These are phyloP conservation scores for Blastobotrys chiropterorum DNA, from an alignment of 805 yeast species.

Conservation along the genomic window DNA sequence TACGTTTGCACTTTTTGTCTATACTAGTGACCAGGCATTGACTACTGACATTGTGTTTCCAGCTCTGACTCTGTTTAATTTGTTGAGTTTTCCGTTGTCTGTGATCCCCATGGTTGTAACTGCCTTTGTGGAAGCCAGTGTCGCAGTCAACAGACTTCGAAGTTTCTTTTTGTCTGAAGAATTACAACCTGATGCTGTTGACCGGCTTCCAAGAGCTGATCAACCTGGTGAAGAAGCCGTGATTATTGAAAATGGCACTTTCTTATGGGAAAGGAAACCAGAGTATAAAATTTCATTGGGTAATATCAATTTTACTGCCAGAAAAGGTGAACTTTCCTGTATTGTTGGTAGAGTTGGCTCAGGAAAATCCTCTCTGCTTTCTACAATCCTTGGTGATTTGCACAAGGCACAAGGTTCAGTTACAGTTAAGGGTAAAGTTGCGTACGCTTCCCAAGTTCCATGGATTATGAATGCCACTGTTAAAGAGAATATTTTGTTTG, in stretches of 20 bases:
- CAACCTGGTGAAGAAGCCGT: slow-evolving; percentile 57
- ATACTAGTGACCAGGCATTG: slow-evolving; percentile 57
- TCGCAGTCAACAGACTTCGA: slow-evolving; percentile 50
- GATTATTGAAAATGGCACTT: slow-evolving; percentile 31
- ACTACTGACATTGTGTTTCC: slow-evolving; percentile 85
- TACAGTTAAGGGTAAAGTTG: slow-evolving; percentile 65
- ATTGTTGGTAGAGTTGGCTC: slow-evolving; percentile 87
- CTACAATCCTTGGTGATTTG: slow-evolving; percentile 76
- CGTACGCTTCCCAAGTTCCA: slow-evolving; percentile 86
- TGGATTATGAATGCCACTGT: slow-evolving; percentile 97
- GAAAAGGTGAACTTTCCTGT: slow-evolving; percentile 77
- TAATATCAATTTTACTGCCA: slow-evolving; percentile 58
- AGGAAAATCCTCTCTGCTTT: slow-evolving; percentile 81
- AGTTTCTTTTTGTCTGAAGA: slow-evolving; percentile 66
- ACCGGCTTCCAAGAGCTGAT: slow-evolving; percentile 45
- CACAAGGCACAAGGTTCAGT: slow-evolving; percentile 71
- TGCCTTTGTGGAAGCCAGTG: slow-evolving; percentile 77
- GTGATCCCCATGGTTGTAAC: slow-evolving; percentile 89
- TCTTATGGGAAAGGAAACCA: slow-evolving; percentile 61
- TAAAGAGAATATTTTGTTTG: slow-evolving; percentile 67
- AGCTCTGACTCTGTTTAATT: slow-evolving; percentile 55
- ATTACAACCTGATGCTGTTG: slow-evolving; percentile 73
- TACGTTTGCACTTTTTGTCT: slow-evolving; percentile 80
- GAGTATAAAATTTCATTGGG: slow-evolving; percentile 48
- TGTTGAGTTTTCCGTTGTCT: slow-evolving; percentile 85